phyloP scores from a whole-genome alignment of 2,329 filamentous ascomycete species.

The Talaromyces amestolkiae region DNA sequence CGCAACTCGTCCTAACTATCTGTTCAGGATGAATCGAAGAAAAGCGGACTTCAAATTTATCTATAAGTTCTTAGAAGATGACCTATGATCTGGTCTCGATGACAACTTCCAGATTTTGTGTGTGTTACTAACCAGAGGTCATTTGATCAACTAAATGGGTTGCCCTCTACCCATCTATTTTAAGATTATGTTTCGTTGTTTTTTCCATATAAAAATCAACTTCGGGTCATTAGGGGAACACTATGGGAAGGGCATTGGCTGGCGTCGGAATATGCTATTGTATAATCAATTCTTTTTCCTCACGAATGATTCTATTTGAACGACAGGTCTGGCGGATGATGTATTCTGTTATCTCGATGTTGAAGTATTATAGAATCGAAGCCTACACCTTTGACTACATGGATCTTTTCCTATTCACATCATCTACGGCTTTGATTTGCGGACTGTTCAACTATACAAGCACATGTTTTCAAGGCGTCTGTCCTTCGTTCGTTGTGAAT shows the following conservation, averaged over 20 bases:
- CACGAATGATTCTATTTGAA: not conserved
- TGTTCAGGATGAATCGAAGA: slow-evolving; percentile 87
- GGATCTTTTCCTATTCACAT: not conserved
- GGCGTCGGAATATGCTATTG: slow-evolving; percentile 11
- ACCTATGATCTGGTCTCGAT: slow-evolving; percentile 56
- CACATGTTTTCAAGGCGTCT: not conserved
- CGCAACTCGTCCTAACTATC: slow-evolving; percentile 18
- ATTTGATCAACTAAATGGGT: slow-evolving; percentile 4
- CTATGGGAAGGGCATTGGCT: slow-evolving; percentile 14
- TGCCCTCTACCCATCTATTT: not conserved
- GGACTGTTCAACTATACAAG: not conserved
- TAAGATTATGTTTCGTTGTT: slow-evolving; percentile 8
- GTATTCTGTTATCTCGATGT: slow-evolving; percentile 1
- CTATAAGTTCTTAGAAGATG: slow-evolving; percentile 96
- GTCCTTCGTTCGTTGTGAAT: not conserved
- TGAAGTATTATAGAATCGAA: not conserved
- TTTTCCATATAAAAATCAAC: slow-evolving; percentile 2
- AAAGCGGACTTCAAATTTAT: slow-evolving; percentile 98
- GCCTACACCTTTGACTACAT: not conserved
- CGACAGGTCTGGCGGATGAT: slow-evolving; percentile 1
- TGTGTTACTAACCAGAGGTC: not conserved
- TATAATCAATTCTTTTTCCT: slow-evolving; percentile 6
- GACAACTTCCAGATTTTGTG: not conserved
- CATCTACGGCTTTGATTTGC: too few relatives aligned
- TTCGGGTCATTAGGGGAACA: slow-evolving; percentile 9